Conservation (phyloP, 352 stramenopile genomes). For the Pythium apleroticum region DNA sequence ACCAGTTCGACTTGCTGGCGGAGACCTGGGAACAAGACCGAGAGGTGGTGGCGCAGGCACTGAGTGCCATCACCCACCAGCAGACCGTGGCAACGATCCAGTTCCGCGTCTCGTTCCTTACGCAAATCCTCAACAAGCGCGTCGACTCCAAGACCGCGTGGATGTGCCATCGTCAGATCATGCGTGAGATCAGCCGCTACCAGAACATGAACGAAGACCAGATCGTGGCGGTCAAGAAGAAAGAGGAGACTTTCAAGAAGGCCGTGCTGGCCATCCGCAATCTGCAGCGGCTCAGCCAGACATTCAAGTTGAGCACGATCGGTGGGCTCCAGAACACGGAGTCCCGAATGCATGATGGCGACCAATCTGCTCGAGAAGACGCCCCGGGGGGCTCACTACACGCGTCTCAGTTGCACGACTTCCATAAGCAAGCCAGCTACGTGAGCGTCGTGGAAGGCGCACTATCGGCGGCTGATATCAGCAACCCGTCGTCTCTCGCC, state of each 20-base stretch:
- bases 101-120: slow-evolving; percentile 67
- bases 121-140: slow-evolving; percentile 55
- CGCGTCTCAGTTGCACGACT: not conserved
- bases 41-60: slow-evolving; percentile 44
- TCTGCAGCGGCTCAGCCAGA: slow-evolving; percentile 36
- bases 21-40: slow-evolving; percentile 68
- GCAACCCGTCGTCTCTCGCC: slow-evolving; percentile 6
- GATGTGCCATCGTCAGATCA: slow-evolving; percentile 77
- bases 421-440: slow-evolving; percentile 33
- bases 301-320: not conserved
- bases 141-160: slow-evolving; percentile 80
- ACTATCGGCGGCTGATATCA: slow-evolving; percentile 14
- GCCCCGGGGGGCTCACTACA: no score
- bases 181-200: slow-evolving; percentile 71
- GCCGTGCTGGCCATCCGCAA: slow-evolving; percentile 59
- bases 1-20: slow-evolving; percentile 70
- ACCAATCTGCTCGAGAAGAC: not conserved
- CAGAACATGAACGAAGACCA: slow-evolving; percentile 64
- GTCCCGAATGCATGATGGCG: not conserved
- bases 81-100: slow-evolving; percentile 54
- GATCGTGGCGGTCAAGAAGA: slow-evolving; percentile 61
- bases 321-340: slow-evolving; percentile 3
- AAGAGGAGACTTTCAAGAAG: slow-evolving; percentile 74
- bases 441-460: slow-evolving; percentile 40
- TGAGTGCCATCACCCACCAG: slow-evolving; percentile 58